Evolutionary conservation across 106 monocot genomes (phyloP), one percentile per base, ranked within the genome.

Genomic region (Triglochin maritima): DNA sequence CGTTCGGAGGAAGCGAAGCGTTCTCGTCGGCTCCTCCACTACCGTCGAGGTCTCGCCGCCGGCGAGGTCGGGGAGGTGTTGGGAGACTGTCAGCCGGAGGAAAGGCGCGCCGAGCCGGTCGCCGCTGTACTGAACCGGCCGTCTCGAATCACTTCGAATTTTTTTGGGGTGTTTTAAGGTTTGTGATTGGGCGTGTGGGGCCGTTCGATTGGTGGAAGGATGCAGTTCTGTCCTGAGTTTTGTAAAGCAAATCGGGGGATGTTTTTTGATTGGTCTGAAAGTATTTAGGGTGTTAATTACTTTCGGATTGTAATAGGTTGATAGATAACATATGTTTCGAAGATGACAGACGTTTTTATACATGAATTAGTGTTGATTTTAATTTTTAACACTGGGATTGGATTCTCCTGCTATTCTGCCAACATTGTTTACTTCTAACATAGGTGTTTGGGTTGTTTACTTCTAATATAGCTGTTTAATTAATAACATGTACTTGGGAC

Each of bases 81-180:
- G 48, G 49, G 83, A 72, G 68, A 42, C 57, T 4, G 60, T 47
- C 62, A 84, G 44, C 55, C 68, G 77, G 51, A 62, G 84, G 77
- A 87, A 76, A 48, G 70, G 77, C 43, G 79, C 79, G 9, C 87
- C 87, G 6, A 71, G 56, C 70, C 75, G 87, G 55, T 72, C 87
- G 9, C 87, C 87, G 10, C 60, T 87, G 5, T 81, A 83, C 62
- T 87, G 69, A 87, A 48, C 65, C 52, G 51, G 12, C 12, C 50
- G 66, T 41, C 42, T 52, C 11, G 51, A 12, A 17, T 12, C 2
- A 5, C 4, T 53, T 15, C 9, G 15, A 16, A 6, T 11, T 16
- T 64, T 64, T 46, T 17, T 43, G 47, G 6, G 11, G 61, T 44
- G 13, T 10, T 3, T 2, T 41, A 44, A 44, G 9, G 43, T 62